Percentiles rank a stretch among this genome's conserved stretches.
phyloP scores from a whole-genome alignment of 2,329 filamentous ascomycete species.

The Hymenoscyphus repandus region DNA sequence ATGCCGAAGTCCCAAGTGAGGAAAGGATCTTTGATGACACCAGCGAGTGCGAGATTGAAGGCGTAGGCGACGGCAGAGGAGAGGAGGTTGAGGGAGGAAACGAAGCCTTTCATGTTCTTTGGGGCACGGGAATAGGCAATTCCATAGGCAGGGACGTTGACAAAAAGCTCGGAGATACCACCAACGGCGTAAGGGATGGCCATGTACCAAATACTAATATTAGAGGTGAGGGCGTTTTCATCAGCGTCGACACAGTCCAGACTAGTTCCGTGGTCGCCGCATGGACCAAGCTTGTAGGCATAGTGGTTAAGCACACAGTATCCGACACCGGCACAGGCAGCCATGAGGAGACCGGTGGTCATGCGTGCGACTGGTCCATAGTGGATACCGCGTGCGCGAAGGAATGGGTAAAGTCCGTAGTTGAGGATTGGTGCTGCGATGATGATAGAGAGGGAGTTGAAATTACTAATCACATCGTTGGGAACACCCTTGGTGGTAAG shows the following conservation, averaged over 20 bases:
- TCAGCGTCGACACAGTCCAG: conserved; percentile 11
- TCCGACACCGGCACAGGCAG: conserved; percentile 51
- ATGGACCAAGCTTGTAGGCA: conserved; percentile 59
- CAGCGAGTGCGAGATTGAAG: conserved; percentile 39
- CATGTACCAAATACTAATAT: conserved; percentile 51
- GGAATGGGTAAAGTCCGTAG: conserved; percentile 59
- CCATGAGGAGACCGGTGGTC: conserved; percentile 62
- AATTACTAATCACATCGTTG: conserved; percentile 72
- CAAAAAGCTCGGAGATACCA: conserved; percentile 47
- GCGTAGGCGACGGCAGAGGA: conserved; percentile 40
- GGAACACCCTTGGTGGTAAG: conserved; percentile 66
- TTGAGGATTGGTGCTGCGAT: conserved; percentile 70
- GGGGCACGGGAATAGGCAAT: conserved; percentile 47
- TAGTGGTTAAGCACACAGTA: conserved; percentile 53
- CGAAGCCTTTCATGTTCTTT: conserved; percentile 45
- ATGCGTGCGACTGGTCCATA: conserved; percentile 75
- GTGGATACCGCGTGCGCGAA: conserved; percentile 56
- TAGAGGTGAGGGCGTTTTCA: conserved; percentile 11
- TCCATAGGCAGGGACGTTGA: conserved; percentile 45
- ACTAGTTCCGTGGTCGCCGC: conserved; percentile 38
- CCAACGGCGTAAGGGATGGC: conserved; percentile 45
- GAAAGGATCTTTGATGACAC: conserved; percentile 42
- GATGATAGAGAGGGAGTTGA: conserved; percentile 70
- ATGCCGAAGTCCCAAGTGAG: conserved; percentile 46
- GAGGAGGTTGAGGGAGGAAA: conserved; percentile 44